Evolutionary conservation across 106 monocot species (phyloP).

Genomic region (Acorus calamus): DNA sequence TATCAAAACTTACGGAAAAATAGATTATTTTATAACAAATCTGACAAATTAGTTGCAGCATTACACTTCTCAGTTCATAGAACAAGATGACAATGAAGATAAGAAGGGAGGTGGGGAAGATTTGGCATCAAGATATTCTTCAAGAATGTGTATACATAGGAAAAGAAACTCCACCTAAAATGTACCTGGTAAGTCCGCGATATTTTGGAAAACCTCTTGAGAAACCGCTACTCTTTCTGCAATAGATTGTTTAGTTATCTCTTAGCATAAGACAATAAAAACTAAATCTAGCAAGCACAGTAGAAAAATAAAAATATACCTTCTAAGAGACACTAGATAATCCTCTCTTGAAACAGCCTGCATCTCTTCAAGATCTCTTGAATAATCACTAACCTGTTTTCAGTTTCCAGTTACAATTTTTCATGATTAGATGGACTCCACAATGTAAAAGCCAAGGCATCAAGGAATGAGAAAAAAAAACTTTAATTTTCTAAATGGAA

Average conservation of each 20-base stretch:
- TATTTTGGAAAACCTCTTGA: constrained; percentile 90
- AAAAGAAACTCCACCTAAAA: not conserved
- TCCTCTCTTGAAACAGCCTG: constrained; percentile 92
- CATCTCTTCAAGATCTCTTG: constrained; percentile 99
- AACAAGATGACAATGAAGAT: too few relatives aligned
- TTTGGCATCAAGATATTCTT: too few relatives aligned
- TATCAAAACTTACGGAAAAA: too few relatives aligned
- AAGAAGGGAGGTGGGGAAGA: too few relatives aligned
- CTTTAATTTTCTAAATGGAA: too few relatives aligned
- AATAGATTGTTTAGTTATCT: constrained; percentile 4
- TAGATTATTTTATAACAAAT: too few relatives aligned
- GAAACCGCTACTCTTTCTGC: constrained; percentile 97
- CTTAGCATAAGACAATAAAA: not conserved
- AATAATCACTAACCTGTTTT: constrained; percentile 83
- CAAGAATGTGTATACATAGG: not conserved
- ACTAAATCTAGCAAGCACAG: not conserved
- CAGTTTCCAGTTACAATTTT: too few relatives aligned
- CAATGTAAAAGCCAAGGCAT: too few relatives aligned
- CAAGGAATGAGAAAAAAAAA: not conserved
- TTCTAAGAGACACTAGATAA: constrained; percentile 94
- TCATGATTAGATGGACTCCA: too few relatives aligned
- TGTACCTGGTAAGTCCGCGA: constrained; percentile 65
- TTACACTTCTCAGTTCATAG: too few relatives aligned
- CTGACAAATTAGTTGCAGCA: too few relatives aligned
- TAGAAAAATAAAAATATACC: constrained; percentile 32